Conservation (phyloP, 305 asterid genomes). For the Plantago coronopus region DNA sequence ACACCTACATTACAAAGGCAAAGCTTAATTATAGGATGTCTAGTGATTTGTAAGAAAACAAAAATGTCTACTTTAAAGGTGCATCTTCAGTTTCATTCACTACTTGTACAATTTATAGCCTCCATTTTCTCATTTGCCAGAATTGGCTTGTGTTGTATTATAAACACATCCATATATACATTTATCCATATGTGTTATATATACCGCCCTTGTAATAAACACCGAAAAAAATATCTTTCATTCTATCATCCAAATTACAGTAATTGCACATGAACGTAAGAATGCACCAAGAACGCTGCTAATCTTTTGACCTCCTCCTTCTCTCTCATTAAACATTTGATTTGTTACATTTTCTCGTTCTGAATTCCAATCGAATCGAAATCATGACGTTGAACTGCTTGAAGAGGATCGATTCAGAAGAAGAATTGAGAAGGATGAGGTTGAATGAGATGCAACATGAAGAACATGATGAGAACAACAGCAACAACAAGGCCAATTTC, state of each 20-base stretch:
- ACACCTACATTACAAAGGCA: conserved; percentile 2
- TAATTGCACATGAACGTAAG: not conserved
- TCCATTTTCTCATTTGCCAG: too few species aligned
- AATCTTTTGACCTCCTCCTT: not conserved
- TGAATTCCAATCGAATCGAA: conserved; percentile 1
- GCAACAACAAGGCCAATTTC: conserved; percentile 12
- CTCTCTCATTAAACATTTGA: too few species aligned
- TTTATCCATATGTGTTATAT: not conserved
- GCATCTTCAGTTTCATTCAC: too few species aligned
- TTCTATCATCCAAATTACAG: not conserved
- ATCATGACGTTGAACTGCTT: conserved; percentile 28
- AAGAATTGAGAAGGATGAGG: conserved; percentile 4
- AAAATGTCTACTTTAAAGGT: conserved; percentile 4
- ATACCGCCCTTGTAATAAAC: not conserved
- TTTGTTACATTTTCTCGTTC: not conserved
- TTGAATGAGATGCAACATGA: not conserved
- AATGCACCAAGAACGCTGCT: conserved; percentile 1
- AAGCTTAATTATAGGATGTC: conserved; percentile 4
- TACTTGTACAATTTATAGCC: too few species aligned
- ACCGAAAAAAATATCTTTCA: not conserved
- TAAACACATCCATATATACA: not conserved
- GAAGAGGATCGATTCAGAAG: conserved; percentile 21
- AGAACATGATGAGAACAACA: not conserved
- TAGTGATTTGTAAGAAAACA: not conserved
- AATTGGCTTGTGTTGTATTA: too few species aligned